Percentiles rank a stretch among this genome's conserved stretches.
Evolutionary conservation across 2,329 filamentous ascomycete genomes (phyloP).

Genomic region (Fusarium kyushuense): DNA sequence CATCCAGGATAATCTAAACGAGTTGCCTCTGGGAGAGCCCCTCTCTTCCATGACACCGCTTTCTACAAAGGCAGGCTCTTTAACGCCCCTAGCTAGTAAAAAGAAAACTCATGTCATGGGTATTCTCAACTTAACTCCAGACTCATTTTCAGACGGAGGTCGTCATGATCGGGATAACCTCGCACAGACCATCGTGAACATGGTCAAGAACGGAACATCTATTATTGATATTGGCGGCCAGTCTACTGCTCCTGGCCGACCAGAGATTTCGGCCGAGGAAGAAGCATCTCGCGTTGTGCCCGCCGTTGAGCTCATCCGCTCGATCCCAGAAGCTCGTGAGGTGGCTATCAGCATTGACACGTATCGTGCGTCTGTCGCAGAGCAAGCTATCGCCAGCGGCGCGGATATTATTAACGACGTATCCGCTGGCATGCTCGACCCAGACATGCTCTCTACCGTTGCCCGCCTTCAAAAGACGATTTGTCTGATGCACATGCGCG

Average conservation of each 20-base stretch:
- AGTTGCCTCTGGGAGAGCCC: conserved; percentile 63
- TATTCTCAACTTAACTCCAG: conserved; percentile 93
- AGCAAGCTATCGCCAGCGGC: conserved; percentile 79
- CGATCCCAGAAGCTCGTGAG: conserved; percentile 69
- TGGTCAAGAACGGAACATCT: conserved; percentile 77
- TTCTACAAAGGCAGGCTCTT: conserved; percentile 58
- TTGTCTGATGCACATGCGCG: conserved; percentile 93
- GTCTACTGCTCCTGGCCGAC: conserved; percentile 84
- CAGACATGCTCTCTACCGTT: conserved; percentile 83
- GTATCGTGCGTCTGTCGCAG: conserved; percentile 86
- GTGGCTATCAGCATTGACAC: conserved; percentile 92
- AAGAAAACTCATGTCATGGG: conserved; percentile 87
- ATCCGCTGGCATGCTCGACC: conserved; percentile 82
- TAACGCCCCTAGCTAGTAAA: conserved; percentile 69
- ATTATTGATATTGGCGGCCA: conserved; percentile 95
- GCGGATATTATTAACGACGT: conserved; percentile 97
- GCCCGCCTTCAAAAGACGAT: conserved; percentile 83
- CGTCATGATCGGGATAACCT: conserved; percentile 68
- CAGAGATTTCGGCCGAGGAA: conserved; percentile 76
- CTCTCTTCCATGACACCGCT: conserved; percentile 72
- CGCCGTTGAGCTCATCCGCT: conserved; percentile 78
- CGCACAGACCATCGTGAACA: conserved; percentile 67
- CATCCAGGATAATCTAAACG: conserved; percentile 70
- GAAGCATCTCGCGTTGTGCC: conserved; percentile 84
- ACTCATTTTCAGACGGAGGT: conserved; percentile 96